Percentiles rank a stretch among this genome's conserved stretches.
Conservation (phyloP, 2,329 filamentous ascomycete species). For the Aureobasidium mangrovei region DNA sequence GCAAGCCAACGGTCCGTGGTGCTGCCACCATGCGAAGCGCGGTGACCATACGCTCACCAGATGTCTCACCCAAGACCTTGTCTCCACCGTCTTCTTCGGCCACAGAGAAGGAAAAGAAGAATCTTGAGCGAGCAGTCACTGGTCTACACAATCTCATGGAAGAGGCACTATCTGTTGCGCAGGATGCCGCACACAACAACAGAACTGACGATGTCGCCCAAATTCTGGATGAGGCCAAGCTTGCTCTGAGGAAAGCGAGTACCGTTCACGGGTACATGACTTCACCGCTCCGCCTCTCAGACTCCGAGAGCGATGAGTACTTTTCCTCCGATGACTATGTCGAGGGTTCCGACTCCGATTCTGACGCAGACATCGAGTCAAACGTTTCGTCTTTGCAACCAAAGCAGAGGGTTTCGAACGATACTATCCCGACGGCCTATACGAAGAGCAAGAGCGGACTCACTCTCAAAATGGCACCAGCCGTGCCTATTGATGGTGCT, state of each 20-base stretch:
- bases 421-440: constrained; percentile 9
- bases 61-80: constrained; percentile 14
- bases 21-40: not conserved
- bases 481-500: not conserved
- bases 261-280: constrained; percentile 17
- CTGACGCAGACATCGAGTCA: constrained; percentile 14
- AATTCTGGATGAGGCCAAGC: constrained; percentile 32
- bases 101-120: not conserved
- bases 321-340: constrained; percentile 13
- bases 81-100: constrained; percentile 16
- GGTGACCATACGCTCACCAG: constrained; percentile 7
- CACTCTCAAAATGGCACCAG: not conserved
- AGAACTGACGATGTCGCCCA: constrained; percentile 31
- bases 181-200: constrained; percentile 25
- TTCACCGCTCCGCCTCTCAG: constrained; percentile 13
- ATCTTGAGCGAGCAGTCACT: constrained; percentile 27
- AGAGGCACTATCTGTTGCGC: constrained; percentile 32
- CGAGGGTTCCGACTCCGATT: constrained; percentile 13
- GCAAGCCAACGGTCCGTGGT: not conserved
- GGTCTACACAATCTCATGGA: constrained; percentile 36
- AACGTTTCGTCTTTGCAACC: not conserved
- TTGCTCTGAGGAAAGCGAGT: constrained; percentile 27
- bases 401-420: not conserved
- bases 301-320: constrained; percentile 15
- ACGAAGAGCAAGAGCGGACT: constrained; percentile 11